A percentile compares a stretch with the other conserved stretches of the same genome.
phyloP scores from a whole-genome alignment of 1,284 basidiomycete genomes.

The Lentinula novae-zelandiae region DNA sequence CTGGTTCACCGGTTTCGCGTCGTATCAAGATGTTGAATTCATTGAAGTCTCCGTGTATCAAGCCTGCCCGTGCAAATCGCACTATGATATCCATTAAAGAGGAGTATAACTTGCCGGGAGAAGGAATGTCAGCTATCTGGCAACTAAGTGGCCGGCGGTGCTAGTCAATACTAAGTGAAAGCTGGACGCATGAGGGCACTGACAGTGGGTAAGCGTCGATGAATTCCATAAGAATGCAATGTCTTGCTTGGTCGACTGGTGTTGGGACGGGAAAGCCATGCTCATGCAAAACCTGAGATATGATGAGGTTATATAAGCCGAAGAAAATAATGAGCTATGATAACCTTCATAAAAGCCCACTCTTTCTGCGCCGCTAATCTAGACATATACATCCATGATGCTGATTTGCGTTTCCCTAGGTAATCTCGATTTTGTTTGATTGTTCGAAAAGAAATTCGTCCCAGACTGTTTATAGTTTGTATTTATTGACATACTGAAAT shows the following conservation, averaged over 20 bases:
- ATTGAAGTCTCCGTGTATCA: constrained; percentile 99
- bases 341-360: constrained; percentile 97
- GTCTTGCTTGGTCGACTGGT: constrained; percentile 92
- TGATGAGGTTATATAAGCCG: neutral
- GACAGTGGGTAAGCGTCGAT: constrained; percentile 95
- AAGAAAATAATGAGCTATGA: constrained; percentile 9
- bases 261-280: constrained; percentile 92
- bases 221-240: constrained; percentile 95
- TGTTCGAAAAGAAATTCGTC: constrained; percentile 93
- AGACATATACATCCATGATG: constrained; percentile 99
- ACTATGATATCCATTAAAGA: constrained; percentile 95
- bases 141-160: constrained; percentile 49
- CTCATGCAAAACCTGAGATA: constrained; percentile 79
- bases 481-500: neutral
- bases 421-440: constrained; percentile 99
- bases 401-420: constrained; percentile 91
- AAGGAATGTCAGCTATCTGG: constrained; percentile 80
- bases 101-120: constrained; percentile 89
- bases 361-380: constrained; percentile 95
- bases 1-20: constrained; percentile 75
- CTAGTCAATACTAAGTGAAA: constrained; percentile 12
- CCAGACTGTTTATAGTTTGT: constrained; percentile 41
- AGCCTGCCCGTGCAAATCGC: constrained; percentile 86
- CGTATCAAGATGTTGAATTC: constrained; percentile 98
- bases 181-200: constrained; percentile 26